phyloP scores from a whole-genome alignment of 805 yeast genomes.

The Candida ascalaphidarum region DNA sequence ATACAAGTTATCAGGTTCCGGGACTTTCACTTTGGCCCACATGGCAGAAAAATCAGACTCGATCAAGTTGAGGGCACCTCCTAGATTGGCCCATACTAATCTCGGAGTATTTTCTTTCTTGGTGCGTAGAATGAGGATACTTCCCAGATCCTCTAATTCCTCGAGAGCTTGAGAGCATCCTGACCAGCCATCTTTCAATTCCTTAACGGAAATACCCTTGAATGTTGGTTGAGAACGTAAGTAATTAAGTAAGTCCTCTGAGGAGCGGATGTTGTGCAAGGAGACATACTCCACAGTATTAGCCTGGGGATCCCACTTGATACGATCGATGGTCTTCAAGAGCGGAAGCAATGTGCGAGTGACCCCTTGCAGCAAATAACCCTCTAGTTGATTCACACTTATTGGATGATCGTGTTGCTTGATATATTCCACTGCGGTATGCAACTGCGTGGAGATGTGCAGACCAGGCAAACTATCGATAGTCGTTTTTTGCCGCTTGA shows the following conservation, averaged over 20 bases:
- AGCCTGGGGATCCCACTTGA: slow-evolving; percentile 53
- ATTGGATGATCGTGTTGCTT: slow-evolving; percentile 69
- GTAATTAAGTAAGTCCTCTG: slow-evolving; percentile 66
- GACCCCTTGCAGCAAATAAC: slow-evolving; percentile 56
- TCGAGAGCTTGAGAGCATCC: slow-evolving; percentile 75
- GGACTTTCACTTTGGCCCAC: slow-evolving; percentile 77
- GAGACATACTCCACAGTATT: slow-evolving; percentile 81
- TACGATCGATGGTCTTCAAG: slow-evolving; percentile 67
- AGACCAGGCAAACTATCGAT: slow-evolving; percentile 32
- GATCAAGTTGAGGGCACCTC: slow-evolving; percentile 61
- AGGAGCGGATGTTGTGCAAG: slow-evolving; percentile 76
- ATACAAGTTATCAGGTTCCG: slow-evolving; percentile 76
- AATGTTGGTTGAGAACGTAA: slow-evolving; percentile 77
- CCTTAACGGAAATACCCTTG: slow-evolving; percentile 79
- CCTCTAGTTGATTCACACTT: slow-evolving; percentile 52
- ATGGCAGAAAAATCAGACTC: slow-evolving; percentile 75
- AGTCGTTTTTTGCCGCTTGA: slow-evolving; percentile 21
- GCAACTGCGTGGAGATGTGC: slow-evolving; percentile 78
- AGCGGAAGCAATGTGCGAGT: slow-evolving; percentile 59
- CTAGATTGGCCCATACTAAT: slow-evolving; percentile 81
- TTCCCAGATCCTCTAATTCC: slow-evolving; percentile 67
- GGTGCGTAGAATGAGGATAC: slow-evolving; percentile 76
- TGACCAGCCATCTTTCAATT: slow-evolving; percentile 87
- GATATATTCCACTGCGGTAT: slow-evolving; percentile 86
- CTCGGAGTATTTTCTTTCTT: slow-evolving; percentile 94